These are phyloP conservation scores for Metarhizium anisopliae DNA, from an alignment of 2,329 filamentous ascomycete genomes.

Conservation along the genomic window DNA sequence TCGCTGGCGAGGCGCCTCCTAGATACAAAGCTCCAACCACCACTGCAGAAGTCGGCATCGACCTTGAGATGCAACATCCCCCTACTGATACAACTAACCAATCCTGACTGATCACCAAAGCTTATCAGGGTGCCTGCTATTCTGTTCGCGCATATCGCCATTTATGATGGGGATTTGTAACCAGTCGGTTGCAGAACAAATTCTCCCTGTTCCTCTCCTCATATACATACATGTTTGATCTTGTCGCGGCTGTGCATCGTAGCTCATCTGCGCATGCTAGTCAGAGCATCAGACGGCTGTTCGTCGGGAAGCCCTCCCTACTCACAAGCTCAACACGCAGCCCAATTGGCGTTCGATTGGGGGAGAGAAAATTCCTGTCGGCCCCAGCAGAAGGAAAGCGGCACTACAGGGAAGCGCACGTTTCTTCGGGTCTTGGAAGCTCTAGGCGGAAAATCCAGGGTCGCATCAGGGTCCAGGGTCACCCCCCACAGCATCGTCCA, in stretches of 20 bases:
- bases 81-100: too few species aligned
- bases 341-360: not conserved
- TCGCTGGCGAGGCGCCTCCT: not conserved
- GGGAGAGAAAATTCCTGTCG: not conserved
- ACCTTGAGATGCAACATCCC: not conserved
- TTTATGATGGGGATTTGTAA: not conserved
- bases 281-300: too few species aligned
- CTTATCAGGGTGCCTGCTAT: too few species aligned
- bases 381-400: not conserved
- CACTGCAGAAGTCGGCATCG: not conserved
- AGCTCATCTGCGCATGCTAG: too few species aligned
- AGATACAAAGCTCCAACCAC: not conserved
- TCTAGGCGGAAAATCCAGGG: conserved; percentile 14
- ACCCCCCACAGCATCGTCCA: conserved; percentile 15
- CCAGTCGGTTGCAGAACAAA: not conserved
- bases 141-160: not conserved
- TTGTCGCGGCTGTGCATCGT: too few species aligned
- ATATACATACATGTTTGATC: too few species aligned
- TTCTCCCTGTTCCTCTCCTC: too few species aligned
- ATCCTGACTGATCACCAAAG: too few species aligned
- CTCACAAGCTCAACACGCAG: too few species aligned
- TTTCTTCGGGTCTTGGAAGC: not conserved
- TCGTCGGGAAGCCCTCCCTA: too few species aligned
- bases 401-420: not conserved
- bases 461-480: conserved; percentile 17